Evolutionary conservation across 306 rosid genomes (phyloP).

Genomic region (Lotus japonicus): DNA sequence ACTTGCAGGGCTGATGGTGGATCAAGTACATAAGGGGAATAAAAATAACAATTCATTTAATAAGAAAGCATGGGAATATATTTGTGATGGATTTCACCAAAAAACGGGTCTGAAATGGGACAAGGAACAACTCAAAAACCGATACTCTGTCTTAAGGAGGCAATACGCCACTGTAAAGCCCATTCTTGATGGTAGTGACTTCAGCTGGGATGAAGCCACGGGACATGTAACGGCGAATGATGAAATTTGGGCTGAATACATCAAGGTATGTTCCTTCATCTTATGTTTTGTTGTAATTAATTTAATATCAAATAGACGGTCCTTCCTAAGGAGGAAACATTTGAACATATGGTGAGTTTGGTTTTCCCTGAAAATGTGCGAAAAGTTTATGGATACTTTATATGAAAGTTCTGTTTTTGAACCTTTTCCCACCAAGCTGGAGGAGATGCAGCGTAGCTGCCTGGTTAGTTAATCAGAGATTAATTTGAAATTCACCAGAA

Average conservation of each 20-base stretch:
- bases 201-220: slow-evolving; percentile 58
- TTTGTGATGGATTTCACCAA: slow-evolving; percentile 54
- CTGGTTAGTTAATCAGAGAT: background rate
- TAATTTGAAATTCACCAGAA: background rate
- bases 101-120: slow-evolving; percentile 71
- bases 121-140: slow-evolving; percentile 73
- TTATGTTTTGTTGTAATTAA: slow-evolving; percentile 1
- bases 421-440: background rate
- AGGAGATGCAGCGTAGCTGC: background rate
- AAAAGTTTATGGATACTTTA: background rate
- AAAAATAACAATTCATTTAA: slow-evolving; percentile 46
- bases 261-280: slow-evolving; percentile 44
- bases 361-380: background rate
- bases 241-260: slow-evolving; percentile 53
- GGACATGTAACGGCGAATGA: slow-evolving; percentile 49
- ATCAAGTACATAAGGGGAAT: slow-evolving; percentile 56
- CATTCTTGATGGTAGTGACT: slow-evolving; percentile 47
- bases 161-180: slow-evolving; percentile 47
- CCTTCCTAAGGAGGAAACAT: slow-evolving; percentile 20
- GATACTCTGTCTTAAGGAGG: slow-evolving; percentile 59
- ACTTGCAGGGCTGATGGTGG: slow-evolving; percentile 57
- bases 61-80: slow-evolving; percentile 62
- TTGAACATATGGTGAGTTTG: background rate
- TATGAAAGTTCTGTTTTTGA: background rate
- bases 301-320: background rate